These are phyloP conservation scores for Ceratocystis albifundus DNA, from an alignment of 2,329 filamentous ascomycete genomes.

Conservation along the genomic window DNA sequence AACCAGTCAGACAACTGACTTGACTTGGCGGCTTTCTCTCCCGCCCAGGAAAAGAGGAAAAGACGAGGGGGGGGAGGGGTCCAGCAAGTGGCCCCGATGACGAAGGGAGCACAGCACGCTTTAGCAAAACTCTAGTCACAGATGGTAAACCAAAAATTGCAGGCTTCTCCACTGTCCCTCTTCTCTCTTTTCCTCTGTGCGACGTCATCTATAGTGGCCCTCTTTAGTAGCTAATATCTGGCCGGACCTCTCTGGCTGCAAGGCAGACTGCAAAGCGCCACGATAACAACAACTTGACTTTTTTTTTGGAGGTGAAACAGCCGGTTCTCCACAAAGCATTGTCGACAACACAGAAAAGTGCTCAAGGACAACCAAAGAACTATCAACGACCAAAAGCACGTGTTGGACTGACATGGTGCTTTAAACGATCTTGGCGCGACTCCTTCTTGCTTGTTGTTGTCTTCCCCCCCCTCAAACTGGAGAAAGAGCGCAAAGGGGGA, in stretches of 20 bases:
- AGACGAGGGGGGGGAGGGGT: not conserved
- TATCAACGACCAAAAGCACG: not conserved
- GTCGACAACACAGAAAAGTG: not conserved
- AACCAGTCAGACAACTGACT: too few species aligned
- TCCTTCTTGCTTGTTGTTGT: too few species aligned
- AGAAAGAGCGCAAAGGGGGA: not conserved
- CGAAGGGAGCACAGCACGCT: not conserved
- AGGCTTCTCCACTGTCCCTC: not conserved
- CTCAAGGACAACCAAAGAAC: not conserved
- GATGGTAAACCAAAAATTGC: not conserved
- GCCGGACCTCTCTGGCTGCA: not conserved
- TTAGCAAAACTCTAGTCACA: not conserved
- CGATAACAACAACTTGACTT: not conserved
- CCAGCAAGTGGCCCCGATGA: not conserved
- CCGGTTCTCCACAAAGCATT: slow-evolving; percentile 6
- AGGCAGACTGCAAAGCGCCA: slow-evolving; percentile 1
- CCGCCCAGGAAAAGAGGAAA: not conserved
- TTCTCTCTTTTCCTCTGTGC: not conserved
- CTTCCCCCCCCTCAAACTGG: too few species aligned
- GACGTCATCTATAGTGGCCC: not conserved
- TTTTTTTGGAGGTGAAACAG: slow-evolving; percentile 4
- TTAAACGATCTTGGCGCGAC: not conserved
- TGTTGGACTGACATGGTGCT: not conserved
- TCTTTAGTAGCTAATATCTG: not conserved
- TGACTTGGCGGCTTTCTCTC: too few species aligned